Base-by-base conservation (phyloP, 1,139 yeast genomes). In the Diutina mesorugosa region DNA sequence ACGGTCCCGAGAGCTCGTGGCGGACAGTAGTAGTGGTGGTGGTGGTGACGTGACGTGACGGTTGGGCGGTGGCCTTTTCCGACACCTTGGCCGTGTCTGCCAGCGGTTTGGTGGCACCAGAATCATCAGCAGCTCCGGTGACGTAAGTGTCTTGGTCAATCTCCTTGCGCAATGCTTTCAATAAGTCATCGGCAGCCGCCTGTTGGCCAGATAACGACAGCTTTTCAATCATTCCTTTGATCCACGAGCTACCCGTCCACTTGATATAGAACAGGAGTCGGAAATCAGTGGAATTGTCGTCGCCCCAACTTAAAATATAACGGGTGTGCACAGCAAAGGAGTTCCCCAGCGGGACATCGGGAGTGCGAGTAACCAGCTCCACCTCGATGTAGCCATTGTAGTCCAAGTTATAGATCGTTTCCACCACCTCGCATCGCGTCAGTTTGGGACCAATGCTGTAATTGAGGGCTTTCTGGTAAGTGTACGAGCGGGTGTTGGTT, bases 341-440 rank as follows among this genome's bases (percentile, higher is more conserved):
- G 53, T 71, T 72, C 7, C 86, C 86, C 70, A 80, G 80, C 0
- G 86, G 86, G 4, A 81, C 86, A 61, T 79, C 83, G 0, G 86
- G 86, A 0, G 85, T 81, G 26, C 63, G 67, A 1, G 81, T 72
- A 1, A 69, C 70, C 8, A 77, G 69, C 4, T 70, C 61, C 7
- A 79, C 71, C 45, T 70, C 67, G 6, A 77, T 66, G 59, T 70
- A 67, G 50, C 69, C 70, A 18, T 73, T 67, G 56, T 68, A 73
- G 60, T 80, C 76, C 53, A 69, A 60, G 58, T 74, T 72, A 57
- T 73, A 75, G 18, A 80, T 67, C 2, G 65, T 64, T 64, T 81
- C 86, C 16, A 66, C 67, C 26, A 78, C 80, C 57, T 72, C 75
- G 60, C 83, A 81, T 55, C 70, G 72, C 5, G 86, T 80, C 3